Evolutionary conservation across 2,329 filamentous ascomycete species (phyloP), one percentile per base, ranked within the genome.

Genomic region (Macroventuria anomochaeta): DNA sequence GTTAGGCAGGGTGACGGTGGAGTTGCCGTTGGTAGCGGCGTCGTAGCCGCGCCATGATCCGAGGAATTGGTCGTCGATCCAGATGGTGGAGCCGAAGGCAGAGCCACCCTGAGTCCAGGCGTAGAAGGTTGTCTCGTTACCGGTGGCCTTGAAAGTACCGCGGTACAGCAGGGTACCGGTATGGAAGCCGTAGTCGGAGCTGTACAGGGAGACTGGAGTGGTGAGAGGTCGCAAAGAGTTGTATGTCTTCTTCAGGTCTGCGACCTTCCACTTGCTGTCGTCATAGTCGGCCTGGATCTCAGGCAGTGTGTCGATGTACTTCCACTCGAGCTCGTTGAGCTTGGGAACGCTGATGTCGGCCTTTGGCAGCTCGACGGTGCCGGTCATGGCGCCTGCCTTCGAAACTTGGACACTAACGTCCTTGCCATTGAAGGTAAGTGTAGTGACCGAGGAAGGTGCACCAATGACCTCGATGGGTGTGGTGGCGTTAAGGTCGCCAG

Each of bases 181-280:
- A 69, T 90, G 80, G 73, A 86, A 93, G 20, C 89, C 89, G 65
- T 93, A 93, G 71, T 93, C 89, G 13, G 83, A 83, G 0, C 80
- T 81, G 64, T 88, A 90, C 0, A 93, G 81, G 2, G 75, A 77
- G 0, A 83, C 85, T 0, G 88, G 85, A 0, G 89, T 92, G 0
- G 77, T 81, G 2, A 88, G 75, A 10, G 76, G 73, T 6, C 75
- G 72, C 15, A 79, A 76, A 0, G 82, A 84, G 70, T 91, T 91
- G 67, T 83, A 83, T 1, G 85, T 86, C 2, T 78, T 79, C 1
- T 75, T 78, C 5, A 84, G 77, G 55, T 87, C 75, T 0, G 88
- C 89, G 0, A 67, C 61, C 0, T 80, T 80, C 90, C 90, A 95
- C 5, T 74, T 72, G 3, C 82, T 82, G 70, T 95, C 90, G 46